Base-by-base conservation (phyloP, 257 asterid species). In the Solanum chaucha region DNA sequence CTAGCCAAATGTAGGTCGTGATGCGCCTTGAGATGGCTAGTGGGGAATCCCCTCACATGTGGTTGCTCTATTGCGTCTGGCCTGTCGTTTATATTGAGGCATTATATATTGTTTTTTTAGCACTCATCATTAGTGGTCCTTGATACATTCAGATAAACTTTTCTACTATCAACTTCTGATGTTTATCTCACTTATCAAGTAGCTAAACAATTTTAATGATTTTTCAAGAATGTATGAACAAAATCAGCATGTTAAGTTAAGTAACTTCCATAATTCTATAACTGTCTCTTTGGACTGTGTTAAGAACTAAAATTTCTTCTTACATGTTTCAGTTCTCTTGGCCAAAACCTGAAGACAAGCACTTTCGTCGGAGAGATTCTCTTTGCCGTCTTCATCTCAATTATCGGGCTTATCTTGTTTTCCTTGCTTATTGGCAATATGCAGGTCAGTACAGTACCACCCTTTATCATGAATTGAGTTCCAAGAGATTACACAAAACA, bases 291-390 rank as follows among this genome's bases (percentile, higher is more conserved):
- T 6, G 5, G 15, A 68, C 28, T 15, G 58, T 22, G 17, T 82
- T 44, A 48, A 72, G 40, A 8, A 36, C 24, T 71, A 24, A 61
- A 14, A 68, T 51, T 22, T 55, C 15, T 8, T 78, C 10, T 73
- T 58, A 20, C 10, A 15, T 36, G 11, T 72, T 83, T 86, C 90
- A 90, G 92, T 87, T 89, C 92, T 24, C 32, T 90, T 36, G 92
- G 92, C 80, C 92, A 90, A 86, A 90, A 89, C 75, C 91, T 90
- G 22, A 44, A 71, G 64, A 90, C 92, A 58, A 86, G 89, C 88
- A 84, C 72, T 20, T 90, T 87, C 24, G 83, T 70, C 6, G 15
- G 85, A 83, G 92, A 90, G 85, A 89, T 65, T 38, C 74, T 90
- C 34, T 90, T 90, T 35, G 92, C 91, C 11, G 38, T 89, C 77